These are phyloP conservation scores for Nakaseomyces delphensis DNA, from an alignment of 1,139 yeast genomes.

Conservation along the genomic window DNA sequence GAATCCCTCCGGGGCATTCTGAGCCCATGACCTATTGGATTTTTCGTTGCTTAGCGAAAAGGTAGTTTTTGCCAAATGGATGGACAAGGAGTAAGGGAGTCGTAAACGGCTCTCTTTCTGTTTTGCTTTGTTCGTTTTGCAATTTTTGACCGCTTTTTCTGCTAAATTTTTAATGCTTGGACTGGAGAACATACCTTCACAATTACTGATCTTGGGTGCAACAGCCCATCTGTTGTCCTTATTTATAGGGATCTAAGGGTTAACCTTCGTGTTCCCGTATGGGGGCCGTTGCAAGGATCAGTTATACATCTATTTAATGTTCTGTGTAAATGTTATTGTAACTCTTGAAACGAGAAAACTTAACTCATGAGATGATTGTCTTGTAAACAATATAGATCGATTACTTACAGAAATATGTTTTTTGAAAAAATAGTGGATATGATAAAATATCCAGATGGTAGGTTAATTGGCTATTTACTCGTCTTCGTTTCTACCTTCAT, in stretches of 20 bases:
- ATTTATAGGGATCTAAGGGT: constrained; percentile 45
- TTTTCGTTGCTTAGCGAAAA: constrained; percentile 38
- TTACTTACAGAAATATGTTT: too few relatives aligned
- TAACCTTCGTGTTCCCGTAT: constrained; percentile 80
- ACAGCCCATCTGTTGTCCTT: constrained; percentile 48
- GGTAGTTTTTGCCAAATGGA: too few relatives aligned
- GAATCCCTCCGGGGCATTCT: constrained; percentile 58
- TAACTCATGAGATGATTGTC: too few relatives aligned
- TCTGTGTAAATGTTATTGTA: neutral
- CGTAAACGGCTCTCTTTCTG: neutral
- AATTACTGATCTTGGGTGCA: constrained; percentile 72
- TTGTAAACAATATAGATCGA: too few relatives aligned
- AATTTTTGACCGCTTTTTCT: constrained; percentile 11
- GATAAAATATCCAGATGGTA: neutral
- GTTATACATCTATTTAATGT: constrained; percentile 40
- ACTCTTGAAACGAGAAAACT: neutral
- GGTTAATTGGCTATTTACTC: neutral
- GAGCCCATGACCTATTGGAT: constrained; percentile 71
- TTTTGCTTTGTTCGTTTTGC: too few relatives aligned
- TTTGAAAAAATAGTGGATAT: too few relatives aligned
- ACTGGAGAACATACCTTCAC: constrained; percentile 52
- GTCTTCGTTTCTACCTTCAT: constrained; percentile 1
- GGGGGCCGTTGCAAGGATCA: constrained; percentile 75
- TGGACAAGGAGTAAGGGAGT: too few relatives aligned
- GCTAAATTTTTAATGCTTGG: constrained; percentile 34